Conservation (phyloP, 257 asterid species). For the Verbascum thapsus region DNA sequence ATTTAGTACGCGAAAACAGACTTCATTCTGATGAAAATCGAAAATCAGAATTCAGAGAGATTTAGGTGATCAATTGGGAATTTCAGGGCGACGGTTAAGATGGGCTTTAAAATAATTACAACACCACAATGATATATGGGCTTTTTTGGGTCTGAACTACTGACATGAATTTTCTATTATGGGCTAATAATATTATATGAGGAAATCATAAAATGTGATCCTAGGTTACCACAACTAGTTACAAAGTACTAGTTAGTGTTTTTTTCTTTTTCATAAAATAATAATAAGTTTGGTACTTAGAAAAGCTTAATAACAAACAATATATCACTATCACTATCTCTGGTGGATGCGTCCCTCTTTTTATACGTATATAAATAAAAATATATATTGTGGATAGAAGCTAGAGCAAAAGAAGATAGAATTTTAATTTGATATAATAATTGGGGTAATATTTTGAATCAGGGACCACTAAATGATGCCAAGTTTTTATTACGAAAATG, state of each 20-base stretch:
- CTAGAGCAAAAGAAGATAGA: slow-evolving; percentile 13
- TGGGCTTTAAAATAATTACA: too few species aligned
- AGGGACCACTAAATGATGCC: slow-evolving; percentile 41
- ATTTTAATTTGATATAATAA: neutral
- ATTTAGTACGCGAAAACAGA: slow-evolving; percentile 25
- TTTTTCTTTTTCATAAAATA: too few species aligned
- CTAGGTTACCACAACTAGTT: slow-evolving; percentile 31
- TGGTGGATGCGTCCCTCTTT: slow-evolving; percentile 30
- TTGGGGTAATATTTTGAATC: slow-evolving; percentile 15
- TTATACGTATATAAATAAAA: neutral
- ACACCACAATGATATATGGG: slow-evolving; percentile 17
- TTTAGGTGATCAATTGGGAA: neutral
- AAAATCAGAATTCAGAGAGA: slow-evolving; percentile 27
- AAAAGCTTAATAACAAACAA: neutral
- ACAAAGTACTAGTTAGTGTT: too few species aligned
- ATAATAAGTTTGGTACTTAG: neutral
- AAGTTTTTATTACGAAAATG: slow-evolving; percentile 18
- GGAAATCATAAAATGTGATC: slow-evolving; percentile 12
- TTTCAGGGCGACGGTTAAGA: slow-evolving; percentile 24
- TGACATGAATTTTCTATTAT: neutral
- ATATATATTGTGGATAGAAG: slow-evolving; percentile 30
- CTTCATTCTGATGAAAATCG: slow-evolving; percentile 17
- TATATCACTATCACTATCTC: slow-evolving; percentile 27
- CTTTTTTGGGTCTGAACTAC: slow-evolving; percentile 8
- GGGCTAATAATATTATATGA: neutral